Evolutionary conservation across 169 alveolate genomes (phyloP).

Genomic region (Eimeria acervulina): DNA sequence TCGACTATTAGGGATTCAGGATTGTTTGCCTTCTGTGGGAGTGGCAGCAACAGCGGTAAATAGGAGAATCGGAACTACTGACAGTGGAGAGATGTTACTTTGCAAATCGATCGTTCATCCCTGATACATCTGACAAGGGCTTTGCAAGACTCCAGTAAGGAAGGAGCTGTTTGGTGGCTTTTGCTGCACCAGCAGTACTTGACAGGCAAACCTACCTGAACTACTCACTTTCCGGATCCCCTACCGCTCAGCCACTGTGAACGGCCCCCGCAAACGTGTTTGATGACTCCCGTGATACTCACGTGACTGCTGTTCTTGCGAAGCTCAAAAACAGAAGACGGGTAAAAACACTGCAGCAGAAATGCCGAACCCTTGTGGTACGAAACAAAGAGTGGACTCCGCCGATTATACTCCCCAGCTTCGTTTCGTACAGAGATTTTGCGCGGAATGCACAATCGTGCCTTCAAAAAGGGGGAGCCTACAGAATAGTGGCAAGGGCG

Average conservation of each 20-base stretch:
- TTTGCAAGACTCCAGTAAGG: not conserved
- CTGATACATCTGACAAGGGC: not conserved
- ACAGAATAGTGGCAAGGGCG: not conserved
- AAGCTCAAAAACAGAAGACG: not conserved
- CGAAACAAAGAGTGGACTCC: not conserved
- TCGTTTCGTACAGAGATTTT: not conserved
- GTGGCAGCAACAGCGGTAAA: not conserved
- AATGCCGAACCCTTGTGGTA: not conserved
- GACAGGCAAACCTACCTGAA: not conserved
- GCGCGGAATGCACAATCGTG: not conserved
- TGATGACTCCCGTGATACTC: not conserved
- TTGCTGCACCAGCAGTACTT: not conserved
- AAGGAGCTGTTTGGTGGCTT: not conserved
- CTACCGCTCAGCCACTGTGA: not conserved
- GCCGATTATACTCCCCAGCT: not conserved
- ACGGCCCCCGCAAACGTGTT: not conserved
- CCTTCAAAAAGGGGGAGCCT: not conserved
- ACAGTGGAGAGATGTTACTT: not conserved
- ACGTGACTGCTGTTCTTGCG: not conserved
- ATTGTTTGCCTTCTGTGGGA: too few relatives aligned
- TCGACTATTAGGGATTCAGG: too few relatives aligned
- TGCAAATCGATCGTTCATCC: not conserved
- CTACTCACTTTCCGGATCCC: not conserved
- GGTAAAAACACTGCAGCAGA: not conserved
- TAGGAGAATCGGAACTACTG: not conserved